A percentile compares a stretch with the other conserved stretches of the same genome.
phyloP scores from a whole-genome alignment of 805 yeast genomes.

The Ogataea methanolica region DNA sequence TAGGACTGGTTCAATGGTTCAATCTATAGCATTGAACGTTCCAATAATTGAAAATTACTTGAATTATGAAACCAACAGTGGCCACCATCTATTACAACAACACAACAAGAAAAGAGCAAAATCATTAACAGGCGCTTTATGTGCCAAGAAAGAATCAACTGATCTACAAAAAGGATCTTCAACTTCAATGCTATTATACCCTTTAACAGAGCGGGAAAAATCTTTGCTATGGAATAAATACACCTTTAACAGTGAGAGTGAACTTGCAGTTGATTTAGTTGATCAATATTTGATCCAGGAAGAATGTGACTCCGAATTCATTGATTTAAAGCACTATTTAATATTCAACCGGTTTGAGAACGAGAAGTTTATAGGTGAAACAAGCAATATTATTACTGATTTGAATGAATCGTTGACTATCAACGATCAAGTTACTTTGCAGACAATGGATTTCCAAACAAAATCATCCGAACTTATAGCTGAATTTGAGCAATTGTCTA shows the following conservation, averaged over 20 bases:
- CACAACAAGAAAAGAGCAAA: constrained; percentile 8
- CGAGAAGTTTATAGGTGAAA: constrained; percentile 38
- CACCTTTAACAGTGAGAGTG: constrained; percentile 37
- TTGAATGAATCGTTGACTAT: constrained; percentile 45
- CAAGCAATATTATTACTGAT: constrained; percentile 39
- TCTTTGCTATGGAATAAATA: constrained; percentile 31
- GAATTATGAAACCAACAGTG: constrained; percentile 2
- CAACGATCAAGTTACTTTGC: constrained; percentile 54
- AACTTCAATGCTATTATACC: constrained; percentile 21
- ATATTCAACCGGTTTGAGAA: constrained; percentile 22
- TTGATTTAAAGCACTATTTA: constrained; percentile 35
- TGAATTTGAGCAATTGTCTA: constrained; percentile 39
- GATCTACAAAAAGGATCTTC: not conserved
- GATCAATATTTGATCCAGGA: constrained; percentile 39
- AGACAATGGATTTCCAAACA: constrained; percentile 60
- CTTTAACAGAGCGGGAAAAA: constrained; percentile 36
- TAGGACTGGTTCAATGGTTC: constrained; percentile 60
- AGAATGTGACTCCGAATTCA: constrained; percentile 29
- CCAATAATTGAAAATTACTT: constrained; percentile 33
- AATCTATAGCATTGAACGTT: constrained; percentile 51
- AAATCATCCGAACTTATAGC: constrained; percentile 48
- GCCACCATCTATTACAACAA: no score
- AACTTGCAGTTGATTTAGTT: constrained; percentile 34
- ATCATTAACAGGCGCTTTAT: constrained; percentile 3
- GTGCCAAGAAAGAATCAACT: not conserved